Evolutionary conservation across 2,329 filamentous ascomycete genomes (phyloP), one percentile per base, ranked within the genome.

Genomic region (Penicillium sp.): DNA sequence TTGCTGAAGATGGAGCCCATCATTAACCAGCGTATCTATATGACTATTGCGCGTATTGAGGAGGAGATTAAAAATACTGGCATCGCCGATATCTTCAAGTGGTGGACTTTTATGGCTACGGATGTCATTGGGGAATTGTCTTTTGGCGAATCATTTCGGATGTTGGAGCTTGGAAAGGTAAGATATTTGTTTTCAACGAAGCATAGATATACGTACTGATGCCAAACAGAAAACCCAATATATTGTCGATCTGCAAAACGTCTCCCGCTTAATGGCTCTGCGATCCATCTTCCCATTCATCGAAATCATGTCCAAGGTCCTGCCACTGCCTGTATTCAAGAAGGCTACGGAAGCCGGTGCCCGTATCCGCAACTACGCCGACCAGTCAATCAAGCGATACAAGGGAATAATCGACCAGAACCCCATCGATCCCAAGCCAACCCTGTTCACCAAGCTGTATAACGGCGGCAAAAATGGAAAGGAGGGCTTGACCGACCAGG

Each of bases 91-190:
- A 66, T 83, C 0, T 72, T 75, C 56, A 81, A 82, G 56, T 84
- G 81, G 81, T 80, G 74, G 68, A 64, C 76, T 5, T 82, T 81
- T 52, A 77, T 83, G 72, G 68, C 80, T 0, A 81, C 80, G 0
- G 82, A 85, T 62, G 67, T 81, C 0, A 80, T 83, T 52, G 79
- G 75, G 0, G 73, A 83, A 48, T 65, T 85, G 5, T 76, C 69
- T 0, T 84, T 84, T 64, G 81, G 82, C 0, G 75, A 82, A n/a
- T 79, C 79, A 0, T 83, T 84, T 55, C 65, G 68, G 0, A 78
- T 79, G 70, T 64, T 85, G 3, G 79, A 84, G 54, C 64, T 66
- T 3, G 80, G 79, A 16, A 66, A 78, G 68, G 79, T 81, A 62
- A 5, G 18, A 20, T 3, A 5, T 1, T 24, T 20, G 8, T 23